A percentile compares a stretch with the other conserved stretches of the same genome.
These are phyloP conservation scores for Telopea speciosissima DNA, from an alignment of 177 flowering plant species.

Conservation along the genomic window DNA sequence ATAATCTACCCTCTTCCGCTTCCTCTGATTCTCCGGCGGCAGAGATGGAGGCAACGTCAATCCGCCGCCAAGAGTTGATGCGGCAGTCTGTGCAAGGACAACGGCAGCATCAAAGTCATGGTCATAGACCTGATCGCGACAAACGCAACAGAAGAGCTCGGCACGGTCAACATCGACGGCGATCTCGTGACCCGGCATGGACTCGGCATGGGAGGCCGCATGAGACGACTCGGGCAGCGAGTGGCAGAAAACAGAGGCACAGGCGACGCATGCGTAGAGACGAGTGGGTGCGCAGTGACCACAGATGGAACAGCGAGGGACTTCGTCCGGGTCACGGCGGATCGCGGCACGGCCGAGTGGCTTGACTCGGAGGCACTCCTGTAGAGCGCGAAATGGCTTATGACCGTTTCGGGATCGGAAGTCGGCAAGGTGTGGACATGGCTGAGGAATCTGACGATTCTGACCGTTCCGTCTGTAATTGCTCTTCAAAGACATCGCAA, in stretches of 20 bases:
- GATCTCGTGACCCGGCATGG: conserved; percentile 51
- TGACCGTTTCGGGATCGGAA: conserved; percentile 49
- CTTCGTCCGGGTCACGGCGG: conserved; percentile 47
- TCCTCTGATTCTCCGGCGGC: conserved; percentile 33
- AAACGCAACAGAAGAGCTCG: conserved; percentile 67
- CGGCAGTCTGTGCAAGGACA: conserved; percentile 38
- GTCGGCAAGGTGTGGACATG: conserved; percentile 58
- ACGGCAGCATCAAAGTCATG: conserved; percentile 59
- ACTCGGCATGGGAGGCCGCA: conserved; percentile 36
- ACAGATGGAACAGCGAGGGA: conserved; percentile 47
- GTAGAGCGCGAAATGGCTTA: conserved; percentile 46
- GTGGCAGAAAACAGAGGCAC: conserved; percentile 60
- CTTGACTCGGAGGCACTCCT: conserved; percentile 47
- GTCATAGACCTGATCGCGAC: conserved; percentile 67
- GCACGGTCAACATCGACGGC: conserved; percentile 73
- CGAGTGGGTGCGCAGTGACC: conserved; percentile 26
- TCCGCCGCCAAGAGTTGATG: conserved; percentile 18
- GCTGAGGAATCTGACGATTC: conserved; percentile 18
- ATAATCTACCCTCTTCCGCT: conserved; percentile 52
- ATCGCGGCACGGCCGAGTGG: conserved; percentile 67
- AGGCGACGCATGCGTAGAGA: conserved; percentile 65
- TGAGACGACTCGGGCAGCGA: conserved; percentile 22
- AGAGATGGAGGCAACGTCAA: conserved; percentile 2
- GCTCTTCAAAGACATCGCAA: conserved; percentile 14
- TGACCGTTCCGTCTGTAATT: background rate